Evolutionary conservation across 805 yeast species (phyloP).

Genomic region (Candida oleophila): DNA sequence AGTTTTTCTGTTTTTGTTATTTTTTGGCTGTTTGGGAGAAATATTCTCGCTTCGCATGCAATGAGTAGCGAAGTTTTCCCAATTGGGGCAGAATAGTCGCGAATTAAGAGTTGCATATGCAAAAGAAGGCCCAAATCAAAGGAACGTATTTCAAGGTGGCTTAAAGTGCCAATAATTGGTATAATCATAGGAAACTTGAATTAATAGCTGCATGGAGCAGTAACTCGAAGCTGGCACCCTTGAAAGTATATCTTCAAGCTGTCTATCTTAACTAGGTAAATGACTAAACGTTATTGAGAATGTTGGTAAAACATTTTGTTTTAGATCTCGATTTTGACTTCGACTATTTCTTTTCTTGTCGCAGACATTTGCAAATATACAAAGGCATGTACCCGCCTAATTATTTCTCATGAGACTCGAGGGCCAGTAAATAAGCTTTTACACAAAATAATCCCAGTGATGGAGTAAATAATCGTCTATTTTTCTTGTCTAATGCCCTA

Average conservation of each 20-base stretch:
- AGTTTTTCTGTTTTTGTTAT: too few species aligned
- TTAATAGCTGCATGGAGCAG: too few species aligned
- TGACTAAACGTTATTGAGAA: too few species aligned
- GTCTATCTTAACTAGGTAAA: too few species aligned
- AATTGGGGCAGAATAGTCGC: background rate
- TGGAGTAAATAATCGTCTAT: background rate
- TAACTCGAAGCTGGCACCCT: too few species aligned
- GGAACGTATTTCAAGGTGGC: background rate
- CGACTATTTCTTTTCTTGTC: background rate
- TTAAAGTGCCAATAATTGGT: too few species aligned
- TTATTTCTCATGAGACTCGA: background rate
- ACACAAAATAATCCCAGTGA: background rate
- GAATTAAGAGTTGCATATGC: background rate
- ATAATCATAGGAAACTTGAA: too few species aligned
- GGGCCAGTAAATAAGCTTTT: background rate
- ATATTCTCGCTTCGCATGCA: background rate
- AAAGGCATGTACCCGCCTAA: background rate
- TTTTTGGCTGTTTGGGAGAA: background rate
- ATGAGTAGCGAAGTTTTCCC: background rate
- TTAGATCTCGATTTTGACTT: too few species aligned
- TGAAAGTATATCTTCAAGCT: too few species aligned
- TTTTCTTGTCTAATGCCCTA: background rate
- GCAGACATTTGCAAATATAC: background rate
- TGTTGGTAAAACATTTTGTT: background rate
- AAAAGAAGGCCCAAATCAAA: background rate